These are phyloP conservation scores for Talaromyces piceae DNA, from an alignment of 2,329 filamentous ascomycete species.

Conservation along the genomic window DNA sequence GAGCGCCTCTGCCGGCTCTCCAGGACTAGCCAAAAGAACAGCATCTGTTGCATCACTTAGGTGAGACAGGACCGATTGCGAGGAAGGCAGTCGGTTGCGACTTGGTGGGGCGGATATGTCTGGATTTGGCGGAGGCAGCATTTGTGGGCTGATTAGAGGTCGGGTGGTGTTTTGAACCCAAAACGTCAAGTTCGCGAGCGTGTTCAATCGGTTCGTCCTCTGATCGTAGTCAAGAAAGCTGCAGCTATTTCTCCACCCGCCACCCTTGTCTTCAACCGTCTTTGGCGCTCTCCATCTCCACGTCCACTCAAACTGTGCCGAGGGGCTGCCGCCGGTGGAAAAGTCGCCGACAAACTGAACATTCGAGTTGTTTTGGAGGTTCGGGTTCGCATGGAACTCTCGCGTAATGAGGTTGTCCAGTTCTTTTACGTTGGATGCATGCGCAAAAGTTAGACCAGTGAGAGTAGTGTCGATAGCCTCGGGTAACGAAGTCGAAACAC, in stretches of 20 bases:
- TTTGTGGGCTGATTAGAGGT: conserved; percentile 43
- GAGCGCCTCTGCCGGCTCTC: conserved; percentile 23
- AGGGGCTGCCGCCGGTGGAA: conserved; percentile 70
- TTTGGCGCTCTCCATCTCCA: conserved; percentile 97
- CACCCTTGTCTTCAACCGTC: conserved; percentile 67
- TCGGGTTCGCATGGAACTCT: conserved; percentile 95
- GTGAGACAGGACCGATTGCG: conserved; percentile 78
- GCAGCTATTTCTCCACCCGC: conserved; percentile 93
- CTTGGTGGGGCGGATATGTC: conserved; percentile 61
- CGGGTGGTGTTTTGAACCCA: conserved; percentile 69
- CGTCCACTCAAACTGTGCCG: conserved; percentile 85
- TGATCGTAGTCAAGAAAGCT: conserved; percentile 98
- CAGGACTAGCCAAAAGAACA: conserved; percentile 28
- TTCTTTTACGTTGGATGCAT: conserved; percentile 76
- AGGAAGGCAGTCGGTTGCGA: conserved; percentile 74
- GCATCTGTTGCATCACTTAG: conserved; percentile 70
- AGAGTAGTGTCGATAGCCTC: conserved; percentile 63
- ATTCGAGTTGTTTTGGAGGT: conserved; percentile 93
- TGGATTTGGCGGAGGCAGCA: conserved; percentile 62
- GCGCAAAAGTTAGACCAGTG: conserved; percentile 84
- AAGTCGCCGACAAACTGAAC: conserved; percentile 93
- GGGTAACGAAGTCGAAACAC: conserved; percentile 44
- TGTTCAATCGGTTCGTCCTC: conserved; percentile 78
- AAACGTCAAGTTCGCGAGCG: conserved; percentile 86
- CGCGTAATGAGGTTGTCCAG: conserved; percentile 89